These are phyloP conservation scores for Leccinum subgranulosum DNA, from an alignment of 768 basidiomycete genomes.

Conservation along the genomic window DNA sequence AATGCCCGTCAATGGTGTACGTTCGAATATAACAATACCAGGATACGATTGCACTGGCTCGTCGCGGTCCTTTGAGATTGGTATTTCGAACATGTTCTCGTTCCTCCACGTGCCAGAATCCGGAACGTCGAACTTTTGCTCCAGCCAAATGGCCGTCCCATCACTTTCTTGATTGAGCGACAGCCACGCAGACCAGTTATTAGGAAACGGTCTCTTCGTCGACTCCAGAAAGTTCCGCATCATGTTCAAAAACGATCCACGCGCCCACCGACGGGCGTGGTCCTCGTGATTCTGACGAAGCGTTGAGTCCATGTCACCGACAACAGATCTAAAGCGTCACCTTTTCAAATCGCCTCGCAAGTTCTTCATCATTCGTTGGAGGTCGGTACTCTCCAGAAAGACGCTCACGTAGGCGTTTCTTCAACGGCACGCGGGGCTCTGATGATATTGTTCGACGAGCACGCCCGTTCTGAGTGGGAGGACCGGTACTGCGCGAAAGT, in stretches of 20 bases:
- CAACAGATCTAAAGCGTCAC: constrained; percentile 32
- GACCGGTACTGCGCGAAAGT: constrained; percentile 26
- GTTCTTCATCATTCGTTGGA: constrained; percentile 60
- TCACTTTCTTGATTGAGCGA: constrained; percentile 71
- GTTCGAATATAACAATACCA: constrained; percentile 73
- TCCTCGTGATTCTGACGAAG: constrained; percentile 63
- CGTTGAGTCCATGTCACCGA: constrained; percentile 1
- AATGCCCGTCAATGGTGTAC: constrained; percentile 61
- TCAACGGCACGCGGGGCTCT: constrained; percentile 21
- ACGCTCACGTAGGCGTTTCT: constrained; percentile 34
- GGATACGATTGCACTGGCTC: constrained; percentile 39
- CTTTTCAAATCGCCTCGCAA: constrained; percentile 66
- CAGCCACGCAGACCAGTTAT: constrained; percentile 67
- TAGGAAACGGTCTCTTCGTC: constrained; percentile 29
- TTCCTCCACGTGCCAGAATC: constrained; percentile 59
- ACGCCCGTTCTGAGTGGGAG: constrained; percentile 22
- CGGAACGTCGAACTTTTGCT: constrained; percentile 71
- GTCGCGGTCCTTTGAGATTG: constrained; percentile 22
- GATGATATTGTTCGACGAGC: constrained; percentile 11
- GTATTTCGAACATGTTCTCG: constrained; percentile 61
- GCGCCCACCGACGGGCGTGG: constrained; percentile 70
- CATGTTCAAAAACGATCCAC: constrained; percentile 58
- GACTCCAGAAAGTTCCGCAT: constrained; percentile 37
- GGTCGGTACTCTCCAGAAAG: constrained; percentile 44
- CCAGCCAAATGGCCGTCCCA: constrained; percentile 77